phyloP scores from a whole-genome alignment of 495 filamentous ascomycete genomes.

The Lasiosphaeris hirsuta region DNA sequence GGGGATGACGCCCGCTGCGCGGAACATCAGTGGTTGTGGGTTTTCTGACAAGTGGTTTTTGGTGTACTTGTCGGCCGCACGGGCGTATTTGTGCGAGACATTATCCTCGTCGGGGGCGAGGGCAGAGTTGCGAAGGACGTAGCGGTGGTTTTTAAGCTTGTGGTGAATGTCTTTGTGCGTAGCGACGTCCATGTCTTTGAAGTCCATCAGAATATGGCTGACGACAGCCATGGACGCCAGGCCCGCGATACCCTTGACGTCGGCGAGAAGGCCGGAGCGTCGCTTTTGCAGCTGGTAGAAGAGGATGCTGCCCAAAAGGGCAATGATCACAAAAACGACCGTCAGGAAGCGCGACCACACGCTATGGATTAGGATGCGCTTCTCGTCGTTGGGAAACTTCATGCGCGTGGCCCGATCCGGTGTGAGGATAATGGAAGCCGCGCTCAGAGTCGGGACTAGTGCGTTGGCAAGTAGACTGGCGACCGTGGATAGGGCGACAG shows the following conservation, averaged over 20 bases:
- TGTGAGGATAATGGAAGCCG: slow-evolving; percentile 52
- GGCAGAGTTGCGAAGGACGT: slow-evolving; percentile 65
- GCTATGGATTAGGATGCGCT: slow-evolving; percentile 51
- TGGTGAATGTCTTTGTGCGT: slow-evolving; percentile 62
- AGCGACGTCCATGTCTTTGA: slow-evolving; percentile 66
- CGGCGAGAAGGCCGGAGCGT: slow-evolving; percentile 60
- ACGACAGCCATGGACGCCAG: slow-evolving; percentile 70
- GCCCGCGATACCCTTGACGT: slow-evolving; percentile 71
- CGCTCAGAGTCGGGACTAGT: slow-evolving; percentile 59
- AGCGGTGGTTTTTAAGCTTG: slow-evolving; percentile 59
- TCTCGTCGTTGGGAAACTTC: slow-evolving; percentile 33
- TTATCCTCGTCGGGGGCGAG: slow-evolving; percentile 49
- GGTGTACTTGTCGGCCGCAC: slow-evolving; percentile 37
- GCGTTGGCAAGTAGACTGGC: slow-evolving; percentile 61
- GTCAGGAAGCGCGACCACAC: slow-evolving; percentile 62
- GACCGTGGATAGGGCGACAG: slow-evolving; percentile 60
- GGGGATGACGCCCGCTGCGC: slow-evolving; percentile 53
- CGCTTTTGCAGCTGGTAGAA: slow-evolving; percentile 57
- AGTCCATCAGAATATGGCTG: slow-evolving; percentile 70
- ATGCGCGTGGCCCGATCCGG: slow-evolving; percentile 41
- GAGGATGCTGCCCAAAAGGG: slow-evolving; percentile 54
- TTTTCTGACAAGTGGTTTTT: slow-evolving; percentile 47
- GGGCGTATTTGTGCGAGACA: slow-evolving; percentile 17
- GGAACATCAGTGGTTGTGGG: slow-evolving; percentile 68
- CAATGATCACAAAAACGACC: slow-evolving; percentile 46